A percentile compares a stretch with the other conserved stretches of the same genome.
These are phyloP conservation scores for Wickerhamiella azymoides DNA, from an alignment of 805 yeast genomes.

Conservation along the genomic window DNA sequence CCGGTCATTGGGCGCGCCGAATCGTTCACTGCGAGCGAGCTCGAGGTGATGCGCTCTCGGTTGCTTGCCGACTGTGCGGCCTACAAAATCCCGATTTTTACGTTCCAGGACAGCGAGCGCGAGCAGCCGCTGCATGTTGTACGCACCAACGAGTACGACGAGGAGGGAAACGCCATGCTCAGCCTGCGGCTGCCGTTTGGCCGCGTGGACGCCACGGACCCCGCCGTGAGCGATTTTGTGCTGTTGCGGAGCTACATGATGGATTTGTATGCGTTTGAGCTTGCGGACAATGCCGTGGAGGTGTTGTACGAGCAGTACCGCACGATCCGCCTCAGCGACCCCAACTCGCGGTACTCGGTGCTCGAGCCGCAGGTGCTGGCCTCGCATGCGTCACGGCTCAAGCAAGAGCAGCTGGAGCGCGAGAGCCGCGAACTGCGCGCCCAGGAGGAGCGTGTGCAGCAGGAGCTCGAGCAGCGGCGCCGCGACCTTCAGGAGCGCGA, in stretches of 20 bases:
- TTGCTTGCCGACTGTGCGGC: constrained; percentile 44
- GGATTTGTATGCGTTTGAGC: constrained; percentile 72
- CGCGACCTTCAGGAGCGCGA: constrained; percentile 28
- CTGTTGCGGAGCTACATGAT: constrained; percentile 65
- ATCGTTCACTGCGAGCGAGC: constrained; percentile 54
- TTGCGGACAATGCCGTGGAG: constrained; percentile 70
- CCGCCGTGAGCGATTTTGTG: constrained; percentile 72
- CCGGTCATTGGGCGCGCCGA: constrained; percentile 79
- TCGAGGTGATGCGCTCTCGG: constrained; percentile 37
- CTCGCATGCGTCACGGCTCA: constrained; percentile 26
- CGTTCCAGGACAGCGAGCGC: constrained; percentile 51
- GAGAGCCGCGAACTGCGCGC: constrained; percentile 28
- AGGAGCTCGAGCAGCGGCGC: constrained; percentile 28
- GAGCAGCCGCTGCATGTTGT: constrained; percentile 64
- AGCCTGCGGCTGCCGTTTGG: constrained; percentile 90
- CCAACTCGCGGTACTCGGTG: constrained; percentile 16
- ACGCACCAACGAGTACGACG: constrained; percentile 53
- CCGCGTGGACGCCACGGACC: constrained; percentile 74
- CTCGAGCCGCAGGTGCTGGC: constrained; percentile 29
- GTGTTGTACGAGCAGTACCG: constrained; percentile 60
- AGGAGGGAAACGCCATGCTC: constrained; percentile 49
- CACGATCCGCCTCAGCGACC: constrained; percentile 11
- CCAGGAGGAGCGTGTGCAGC: constrained; percentile 26
- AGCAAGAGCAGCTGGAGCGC: constrained; percentile 31
- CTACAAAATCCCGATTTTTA: constrained; percentile 53